Percentiles rank a stretch among this genome's conserved stretches.
Conservation (phyloP, 2,329 filamentous ascomycete genomes). For the Ophiostoma tasmaniense region DNA sequence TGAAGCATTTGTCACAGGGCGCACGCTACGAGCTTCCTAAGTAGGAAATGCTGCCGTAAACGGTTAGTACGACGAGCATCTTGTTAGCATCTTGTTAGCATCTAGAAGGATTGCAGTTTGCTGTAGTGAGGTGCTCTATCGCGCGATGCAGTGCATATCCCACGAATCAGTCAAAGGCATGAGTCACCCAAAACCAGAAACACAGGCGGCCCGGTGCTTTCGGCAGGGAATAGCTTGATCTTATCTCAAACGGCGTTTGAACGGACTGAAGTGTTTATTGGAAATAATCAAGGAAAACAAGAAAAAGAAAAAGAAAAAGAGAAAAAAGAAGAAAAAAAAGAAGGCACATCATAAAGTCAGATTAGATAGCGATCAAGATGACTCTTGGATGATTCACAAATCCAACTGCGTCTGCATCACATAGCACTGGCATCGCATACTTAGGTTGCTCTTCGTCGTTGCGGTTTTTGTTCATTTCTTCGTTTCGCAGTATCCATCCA, state of each 20-base stretch:
- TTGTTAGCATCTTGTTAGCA: not conserved
- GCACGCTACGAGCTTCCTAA: constrained; percentile 2
- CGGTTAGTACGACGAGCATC: not conserved
- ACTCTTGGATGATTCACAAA: not conserved
- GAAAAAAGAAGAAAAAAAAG: not conserved
- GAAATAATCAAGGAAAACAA: not conserved
- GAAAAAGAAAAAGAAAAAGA: not conserved
- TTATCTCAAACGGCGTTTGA: not conserved
- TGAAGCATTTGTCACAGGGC: not conserved
- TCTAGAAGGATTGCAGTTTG: not conserved
- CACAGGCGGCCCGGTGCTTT: not conserved
- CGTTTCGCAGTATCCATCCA: constrained; percentile 5
- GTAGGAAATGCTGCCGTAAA: not conserved
- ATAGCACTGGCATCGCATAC: not conserved
- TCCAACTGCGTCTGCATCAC: not conserved
- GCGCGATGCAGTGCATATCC: not conserved
- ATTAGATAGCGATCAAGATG: not conserved
- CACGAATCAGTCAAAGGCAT: not conserved
- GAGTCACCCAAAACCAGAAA: not conserved
- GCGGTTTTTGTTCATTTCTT: not conserved
- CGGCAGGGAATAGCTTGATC: not conserved
- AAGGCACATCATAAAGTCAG: not conserved
- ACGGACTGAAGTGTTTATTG: not conserved
- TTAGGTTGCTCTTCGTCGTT: not conserved
- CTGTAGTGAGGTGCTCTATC: not conserved